Percentiles rank a stretch among this genome's conserved stretches.
phyloP scores from a whole-genome alignment of 2,329 filamentous ascomycete species.

The Thermothelomyces thermophilus region DNA sequence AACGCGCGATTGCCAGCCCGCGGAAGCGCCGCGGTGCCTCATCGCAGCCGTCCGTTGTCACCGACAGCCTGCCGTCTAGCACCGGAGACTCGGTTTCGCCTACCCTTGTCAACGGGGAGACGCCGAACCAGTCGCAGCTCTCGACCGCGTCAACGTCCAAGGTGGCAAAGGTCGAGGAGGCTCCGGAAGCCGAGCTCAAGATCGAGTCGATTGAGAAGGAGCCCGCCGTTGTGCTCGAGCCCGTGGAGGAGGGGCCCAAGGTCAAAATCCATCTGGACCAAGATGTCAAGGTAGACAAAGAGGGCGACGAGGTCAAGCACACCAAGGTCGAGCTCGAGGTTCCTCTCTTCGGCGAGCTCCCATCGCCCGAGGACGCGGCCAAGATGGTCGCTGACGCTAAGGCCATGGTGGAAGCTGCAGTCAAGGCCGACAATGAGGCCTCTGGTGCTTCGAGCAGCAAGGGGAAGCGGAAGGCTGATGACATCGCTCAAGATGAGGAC shows the following conservation, averaged over 20 bases:
- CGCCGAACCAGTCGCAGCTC: conserved; percentile 17
- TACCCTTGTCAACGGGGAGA: conserved; percentile 27
- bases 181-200: conserved; percentile 28
- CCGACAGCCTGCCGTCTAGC: conserved; percentile 28
- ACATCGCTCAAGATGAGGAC: conserved; percentile 23
- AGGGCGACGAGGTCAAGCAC: conserved; percentile 59
- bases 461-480: conserved; percentile 25
- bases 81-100: conserved; percentile 24
- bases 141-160: conserved; percentile 18
- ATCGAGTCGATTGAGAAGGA: conserved; percentile 48
- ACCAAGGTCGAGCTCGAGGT: conserved; percentile 72
- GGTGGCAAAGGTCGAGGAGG: conserved; percentile 29
- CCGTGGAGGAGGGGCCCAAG: conserved; percentile 49
- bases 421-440: conserved; percentile 34
- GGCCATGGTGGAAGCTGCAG: conserved; percentile 72
- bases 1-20: conserved; percentile 45
- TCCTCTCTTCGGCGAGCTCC: conserved; percentile 60
- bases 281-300: conserved; percentile 46
- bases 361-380: conserved; percentile 69
- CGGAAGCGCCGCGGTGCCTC: conserved; percentile 44
- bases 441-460: conserved; percentile 21
- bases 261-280: conserved; percentile 67
- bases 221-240: conserved; percentile 41
- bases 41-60: conserved; percentile 35
- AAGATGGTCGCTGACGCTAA: conserved; percentile 82